phyloP scores from a whole-genome alignment of 805 yeast species.

The Wickerhamiella azymoides region DNA sequence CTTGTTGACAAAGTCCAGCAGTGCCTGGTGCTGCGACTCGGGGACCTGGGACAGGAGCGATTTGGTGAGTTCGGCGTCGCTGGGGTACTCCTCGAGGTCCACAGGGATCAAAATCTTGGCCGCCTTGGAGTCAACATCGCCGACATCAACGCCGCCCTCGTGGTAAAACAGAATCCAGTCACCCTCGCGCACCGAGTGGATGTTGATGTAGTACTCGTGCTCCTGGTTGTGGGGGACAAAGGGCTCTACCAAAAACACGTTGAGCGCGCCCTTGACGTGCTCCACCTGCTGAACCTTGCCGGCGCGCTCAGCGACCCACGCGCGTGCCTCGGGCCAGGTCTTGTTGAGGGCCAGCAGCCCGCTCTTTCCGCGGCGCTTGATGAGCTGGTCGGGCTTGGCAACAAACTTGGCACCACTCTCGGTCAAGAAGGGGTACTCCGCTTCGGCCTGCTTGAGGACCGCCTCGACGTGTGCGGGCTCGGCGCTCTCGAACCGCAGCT shows the following conservation, averaged over 20 bases:
- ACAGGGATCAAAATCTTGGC: constrained; percentile 31
- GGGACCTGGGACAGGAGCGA: constrained; percentile 30
- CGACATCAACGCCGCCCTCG: constrained; percentile 37
- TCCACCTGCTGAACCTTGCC: constrained; percentile 30
- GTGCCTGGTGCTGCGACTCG: constrained; percentile 27
- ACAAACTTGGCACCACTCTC: constrained; percentile 29
- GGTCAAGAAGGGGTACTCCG: constrained; percentile 30
- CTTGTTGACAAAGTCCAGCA: constrained; percentile 33
- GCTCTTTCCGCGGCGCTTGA: constrained; percentile 34
- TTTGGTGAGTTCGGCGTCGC: constrained; percentile 25
- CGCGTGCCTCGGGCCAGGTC: constrained; percentile 32
- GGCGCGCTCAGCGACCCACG: constrained; percentile 33
- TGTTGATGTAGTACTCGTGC: constrained; percentile 35
- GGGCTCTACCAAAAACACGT: constrained; percentile 34
- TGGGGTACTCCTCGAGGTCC: constrained; percentile 30
- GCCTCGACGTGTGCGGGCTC: constrained; percentile 22
- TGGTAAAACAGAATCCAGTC: constrained; percentile 35
- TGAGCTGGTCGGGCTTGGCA: constrained; percentile 35
- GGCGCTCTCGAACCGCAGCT: constrained; percentile 24
- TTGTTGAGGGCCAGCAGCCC: constrained; percentile 32
- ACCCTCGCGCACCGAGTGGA: constrained; percentile 35
- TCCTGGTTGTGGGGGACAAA: constrained; percentile 34
- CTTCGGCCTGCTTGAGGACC: constrained; percentile 27
- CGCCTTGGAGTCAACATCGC: constrained; percentile 36
- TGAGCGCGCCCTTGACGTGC: constrained; percentile 28